These are phyloP conservation scores for Ceratocystiopsis brevicomis DNA, from an alignment of 2,329 filamentous ascomycete genomes.

Conservation along the genomic window DNA sequence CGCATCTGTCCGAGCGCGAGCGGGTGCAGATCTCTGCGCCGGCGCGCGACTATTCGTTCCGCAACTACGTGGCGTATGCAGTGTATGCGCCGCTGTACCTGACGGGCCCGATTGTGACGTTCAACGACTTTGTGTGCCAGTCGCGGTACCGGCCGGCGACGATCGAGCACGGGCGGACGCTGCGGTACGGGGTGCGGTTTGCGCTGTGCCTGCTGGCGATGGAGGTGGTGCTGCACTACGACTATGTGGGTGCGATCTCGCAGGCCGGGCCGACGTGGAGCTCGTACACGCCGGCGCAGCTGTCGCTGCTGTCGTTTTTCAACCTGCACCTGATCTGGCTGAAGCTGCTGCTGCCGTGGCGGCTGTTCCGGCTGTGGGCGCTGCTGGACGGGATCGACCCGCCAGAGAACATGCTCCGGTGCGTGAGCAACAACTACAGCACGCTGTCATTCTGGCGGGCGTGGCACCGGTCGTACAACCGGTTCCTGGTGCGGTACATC, in stretches of 20 bases:
- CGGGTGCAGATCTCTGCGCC: conserved; percentile 61
- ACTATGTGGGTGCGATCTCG: conserved; percentile 86
- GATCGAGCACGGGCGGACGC: conserved; percentile 49
- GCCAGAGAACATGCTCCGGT: conserved; percentile 95
- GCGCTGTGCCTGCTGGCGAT: conserved; percentile 62
- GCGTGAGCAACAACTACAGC: conserved; percentile 87
- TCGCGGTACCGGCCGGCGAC: conserved; percentile 53
- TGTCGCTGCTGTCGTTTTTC: conserved; percentile 83
- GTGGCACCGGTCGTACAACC: conserved; percentile 92
- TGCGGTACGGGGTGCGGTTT: conserved; percentile 72
- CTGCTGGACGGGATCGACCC: conserved; percentile 82
- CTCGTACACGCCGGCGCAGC: conserved; percentile 67
- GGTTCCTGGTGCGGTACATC: conserved; percentile 85
- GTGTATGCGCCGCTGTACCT: conserved; percentile 90
- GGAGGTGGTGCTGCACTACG: conserved; percentile 79
- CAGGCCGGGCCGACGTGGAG: conserved; percentile 64
- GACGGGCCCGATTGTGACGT: conserved; percentile 81
- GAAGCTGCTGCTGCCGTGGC: conserved; percentile 89
- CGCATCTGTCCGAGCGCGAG: conserved; percentile 73
- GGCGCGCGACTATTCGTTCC: conserved; percentile 52
- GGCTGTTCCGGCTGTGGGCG: conserved; percentile 96
- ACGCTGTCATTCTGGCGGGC: conserved; percentile 83
- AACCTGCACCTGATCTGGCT: conserved; percentile 97
- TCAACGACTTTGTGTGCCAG: conserved; percentile 95
- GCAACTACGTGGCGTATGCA: conserved; percentile 75